Evolutionary conservation across 306 rosid genomes (phyloP).

Genomic region (Vigna reflexopilosa): DNA sequence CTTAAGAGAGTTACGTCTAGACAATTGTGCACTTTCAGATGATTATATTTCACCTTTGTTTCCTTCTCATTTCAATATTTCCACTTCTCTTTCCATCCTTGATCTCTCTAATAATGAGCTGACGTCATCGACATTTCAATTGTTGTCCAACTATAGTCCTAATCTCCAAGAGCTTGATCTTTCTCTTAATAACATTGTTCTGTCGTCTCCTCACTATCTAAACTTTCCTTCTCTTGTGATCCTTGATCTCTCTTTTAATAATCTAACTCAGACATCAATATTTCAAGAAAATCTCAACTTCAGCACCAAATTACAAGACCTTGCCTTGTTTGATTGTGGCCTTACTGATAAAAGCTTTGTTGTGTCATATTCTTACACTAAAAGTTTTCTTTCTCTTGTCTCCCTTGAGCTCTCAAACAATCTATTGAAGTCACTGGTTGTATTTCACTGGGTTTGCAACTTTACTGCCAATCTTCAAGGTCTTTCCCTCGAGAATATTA

Average conservation of each 20-base stretch:
- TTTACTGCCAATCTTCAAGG: background rate
- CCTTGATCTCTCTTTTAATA: background rate
- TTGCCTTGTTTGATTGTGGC: background rate
- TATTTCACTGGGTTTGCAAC: conserved; percentile 5
- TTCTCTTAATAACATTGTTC: background rate
- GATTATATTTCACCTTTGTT: background rate
- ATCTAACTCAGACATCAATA: background rate
- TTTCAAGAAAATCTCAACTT: background rate
- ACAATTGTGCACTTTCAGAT: background rate
- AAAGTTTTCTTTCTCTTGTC: background rate
- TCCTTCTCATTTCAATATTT: background rate
- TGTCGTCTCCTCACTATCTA: background rate
- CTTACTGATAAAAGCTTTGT: background rate
- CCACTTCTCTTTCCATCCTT: conserved; percentile 26
- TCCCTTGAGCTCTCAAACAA: background rate
- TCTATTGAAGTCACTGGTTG: background rate
- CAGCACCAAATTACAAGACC: background rate
- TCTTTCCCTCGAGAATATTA: background rate
- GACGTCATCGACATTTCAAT: background rate
- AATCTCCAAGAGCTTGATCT: background rate
- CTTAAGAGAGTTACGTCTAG: background rate
- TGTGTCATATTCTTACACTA: background rate
- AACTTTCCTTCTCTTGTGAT: background rate
- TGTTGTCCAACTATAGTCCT: background rate
- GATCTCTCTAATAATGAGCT: background rate